Percentiles rank a stretch among this genome's conserved stretches.
These are phyloP conservation scores for Debaryomyces psychrophilus DNA, from an alignment of 1,139 yeast species.

Conservation along the genomic window DNA sequence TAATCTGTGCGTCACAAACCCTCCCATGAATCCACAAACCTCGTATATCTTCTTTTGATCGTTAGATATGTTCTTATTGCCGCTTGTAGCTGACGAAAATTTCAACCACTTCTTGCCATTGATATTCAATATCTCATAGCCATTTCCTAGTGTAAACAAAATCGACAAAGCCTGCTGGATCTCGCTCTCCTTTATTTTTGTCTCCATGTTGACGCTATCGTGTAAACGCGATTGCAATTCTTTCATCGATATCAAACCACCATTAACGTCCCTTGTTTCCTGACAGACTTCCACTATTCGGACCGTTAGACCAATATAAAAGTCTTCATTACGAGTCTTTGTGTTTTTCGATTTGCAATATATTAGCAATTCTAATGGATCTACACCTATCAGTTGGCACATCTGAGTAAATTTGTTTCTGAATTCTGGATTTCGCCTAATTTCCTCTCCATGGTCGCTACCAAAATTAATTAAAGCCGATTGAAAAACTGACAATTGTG, in stretches of 20 bases:
- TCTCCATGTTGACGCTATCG: conserved; percentile 23
- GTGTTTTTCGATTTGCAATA: conserved; percentile 23
- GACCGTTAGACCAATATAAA: conserved; percentile 66
- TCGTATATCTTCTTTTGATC: conserved; percentile 76
- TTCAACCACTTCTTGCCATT: conserved; percentile 45
- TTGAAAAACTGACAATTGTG: conserved; percentile 64
- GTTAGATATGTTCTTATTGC: conserved; percentile 33
- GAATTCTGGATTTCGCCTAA: conserved; percentile 64
- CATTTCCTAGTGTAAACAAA: conserved; percentile 36
- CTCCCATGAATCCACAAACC: conserved; percentile 68
- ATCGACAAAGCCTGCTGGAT: conserved; percentile 24
- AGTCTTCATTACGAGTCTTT: conserved; percentile 46
- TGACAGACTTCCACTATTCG: conserved; percentile 76
- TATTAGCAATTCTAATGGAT: conserved; percentile 63
- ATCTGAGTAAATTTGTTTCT: conserved; percentile 71
- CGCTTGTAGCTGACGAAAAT: conserved; percentile 36
- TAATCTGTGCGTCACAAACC: conserved; percentile 63
- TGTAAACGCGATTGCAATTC: conserved; percentile 49
- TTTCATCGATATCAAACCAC: conserved; percentile 71
- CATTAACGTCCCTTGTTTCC: conserved; percentile 69
- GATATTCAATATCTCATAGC: conserved; percentile 38
- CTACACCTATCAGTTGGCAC: conserved; percentile 81
- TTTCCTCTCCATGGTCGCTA: conserved; percentile 62
- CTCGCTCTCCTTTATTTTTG: conserved; percentile 23
- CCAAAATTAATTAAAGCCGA: conserved; percentile 66